A percentile compares a stretch with the other conserved stretches of the same genome.
Evolutionary conservation across 2,329 filamentous ascomycete species (phyloP).

Genomic region (Byssothecium circinans): DNA sequence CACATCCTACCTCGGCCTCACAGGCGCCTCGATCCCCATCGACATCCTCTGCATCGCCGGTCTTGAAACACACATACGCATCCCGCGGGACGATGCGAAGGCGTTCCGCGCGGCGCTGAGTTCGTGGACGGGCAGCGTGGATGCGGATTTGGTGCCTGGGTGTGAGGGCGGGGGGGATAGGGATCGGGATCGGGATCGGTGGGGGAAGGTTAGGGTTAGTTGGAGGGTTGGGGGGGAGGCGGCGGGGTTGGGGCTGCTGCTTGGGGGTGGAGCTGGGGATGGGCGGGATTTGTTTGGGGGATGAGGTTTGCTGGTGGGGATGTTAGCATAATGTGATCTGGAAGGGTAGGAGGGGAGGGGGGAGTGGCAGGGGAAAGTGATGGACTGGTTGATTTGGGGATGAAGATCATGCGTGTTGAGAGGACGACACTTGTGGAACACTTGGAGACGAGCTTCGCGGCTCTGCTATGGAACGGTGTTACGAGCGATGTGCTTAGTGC

Average conservation of each 20-base stretch:
- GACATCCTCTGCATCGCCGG: slow-evolving; percentile 63
- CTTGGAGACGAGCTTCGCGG: no score
- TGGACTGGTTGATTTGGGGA: neutral
- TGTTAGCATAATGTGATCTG: neutral
- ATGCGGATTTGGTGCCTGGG: slow-evolving; percentile 24
- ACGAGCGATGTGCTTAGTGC: no score
- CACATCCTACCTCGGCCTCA: slow-evolving; percentile 68
- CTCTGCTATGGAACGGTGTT: no score
- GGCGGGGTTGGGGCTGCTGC: slow-evolving; percentile 12
- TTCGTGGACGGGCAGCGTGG: slow-evolving; percentile 30
- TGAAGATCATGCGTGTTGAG: neutral
- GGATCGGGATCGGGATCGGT: neutral
- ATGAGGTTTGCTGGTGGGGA: slow-evolving; percentile 3
- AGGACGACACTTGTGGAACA: no score
- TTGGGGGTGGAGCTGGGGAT: slow-evolving; percentile 9
- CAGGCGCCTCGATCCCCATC: slow-evolving; percentile 66
- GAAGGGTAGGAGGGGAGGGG: neutral
- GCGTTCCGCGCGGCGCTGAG: slow-evolving; percentile 26
- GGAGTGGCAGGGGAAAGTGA: neutral
- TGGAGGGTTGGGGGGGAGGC: slow-evolving; percentile 31
- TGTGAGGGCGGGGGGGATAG: slow-evolving; percentile 5
- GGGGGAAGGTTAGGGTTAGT: slow-evolving; percentile 21
- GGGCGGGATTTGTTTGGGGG: slow-evolving; percentile 20
- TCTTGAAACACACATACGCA: slow-evolving; percentile 24
- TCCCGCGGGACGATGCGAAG: slow-evolving; percentile 29